phyloP scores from a whole-genome alignment of 768 basidiomycete genomes.

The Suillus fuscotomentosus region DNA sequence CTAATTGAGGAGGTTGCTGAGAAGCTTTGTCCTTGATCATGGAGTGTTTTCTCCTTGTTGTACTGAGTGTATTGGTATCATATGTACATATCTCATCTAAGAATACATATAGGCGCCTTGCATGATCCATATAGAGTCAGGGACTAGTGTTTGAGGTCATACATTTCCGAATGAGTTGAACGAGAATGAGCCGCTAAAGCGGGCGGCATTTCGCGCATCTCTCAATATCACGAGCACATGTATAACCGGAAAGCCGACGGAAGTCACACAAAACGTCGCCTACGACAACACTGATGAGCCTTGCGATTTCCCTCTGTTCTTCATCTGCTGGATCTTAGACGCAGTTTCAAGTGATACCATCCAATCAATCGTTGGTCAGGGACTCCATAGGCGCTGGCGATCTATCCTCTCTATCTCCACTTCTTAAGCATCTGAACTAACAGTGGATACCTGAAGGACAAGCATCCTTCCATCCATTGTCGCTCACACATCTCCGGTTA shows the following conservation, averaged over 20 bases:
- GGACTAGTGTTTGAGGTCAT: neutral
- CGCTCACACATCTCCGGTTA: neutral
- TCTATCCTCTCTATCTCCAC: constrained; percentile 17
- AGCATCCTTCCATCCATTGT: constrained; percentile 4
- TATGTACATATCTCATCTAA: neutral
- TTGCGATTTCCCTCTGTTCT: neutral
- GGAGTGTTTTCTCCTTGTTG: neutral
- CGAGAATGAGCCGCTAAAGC: neutral
- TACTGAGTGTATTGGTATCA: neutral
- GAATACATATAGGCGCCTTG: neutral
- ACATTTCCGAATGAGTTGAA: neutral
- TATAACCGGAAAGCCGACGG: constrained; percentile 11
- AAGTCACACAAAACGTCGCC: neutral
- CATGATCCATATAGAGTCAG: neutral
- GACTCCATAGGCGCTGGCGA: neutral
- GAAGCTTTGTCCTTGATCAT: constrained; percentile 32
- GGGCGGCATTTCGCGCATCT: neutral
- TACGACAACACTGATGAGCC: neutral
- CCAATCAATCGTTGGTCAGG: neutral
- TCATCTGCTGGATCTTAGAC: neutral
- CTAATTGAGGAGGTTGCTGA: constrained; percentile 64
- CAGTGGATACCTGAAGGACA: constrained; percentile 11
- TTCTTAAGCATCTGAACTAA: constrained; percentile 6
- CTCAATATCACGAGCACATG: constrained; percentile 4
- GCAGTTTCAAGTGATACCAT: constrained; percentile 1